Conservation (phyloP, 306 rosid species). For the Canavalia gladiata region DNA sequence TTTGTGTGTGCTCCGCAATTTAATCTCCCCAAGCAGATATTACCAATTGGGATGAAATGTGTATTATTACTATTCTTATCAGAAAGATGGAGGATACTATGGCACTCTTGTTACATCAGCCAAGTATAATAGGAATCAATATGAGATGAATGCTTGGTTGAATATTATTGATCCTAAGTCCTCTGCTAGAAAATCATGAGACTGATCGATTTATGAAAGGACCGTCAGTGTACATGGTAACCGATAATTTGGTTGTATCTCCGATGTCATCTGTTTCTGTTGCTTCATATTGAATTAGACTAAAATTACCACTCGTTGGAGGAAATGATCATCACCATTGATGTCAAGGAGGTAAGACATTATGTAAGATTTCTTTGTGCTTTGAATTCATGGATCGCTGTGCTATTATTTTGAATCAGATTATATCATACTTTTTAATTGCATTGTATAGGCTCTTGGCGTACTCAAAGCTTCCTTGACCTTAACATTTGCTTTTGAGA, state of each 20-base stretch:
- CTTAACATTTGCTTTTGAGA: conserved; percentile 7
- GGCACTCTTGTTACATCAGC: background rate
- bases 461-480: conserved; percentile 10
- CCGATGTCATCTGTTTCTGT: background rate
- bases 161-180: background rate
- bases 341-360: conserved; percentile 27
- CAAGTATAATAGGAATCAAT: background rate
- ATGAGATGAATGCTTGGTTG: background rate
- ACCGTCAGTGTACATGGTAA: conserved; percentile 8
- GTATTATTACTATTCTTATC: no score
- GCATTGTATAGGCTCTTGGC: background rate
- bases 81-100: no score
- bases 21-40: background rate
- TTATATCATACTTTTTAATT: background rate
- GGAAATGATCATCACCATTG: conserved; percentile 22
- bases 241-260: conserved; percentile 43
- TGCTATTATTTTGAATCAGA: background rate
- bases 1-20: background rate
- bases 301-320: background rate
- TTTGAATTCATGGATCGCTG: no score
- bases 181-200: background rate
- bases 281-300: background rate
- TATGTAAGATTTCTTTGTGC: background rate
- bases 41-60: background rate
- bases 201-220: background rate